Evolutionary conservation across 495 filamentous ascomycete species (phyloP).

Genomic region (Penicillium arizonense): DNA sequence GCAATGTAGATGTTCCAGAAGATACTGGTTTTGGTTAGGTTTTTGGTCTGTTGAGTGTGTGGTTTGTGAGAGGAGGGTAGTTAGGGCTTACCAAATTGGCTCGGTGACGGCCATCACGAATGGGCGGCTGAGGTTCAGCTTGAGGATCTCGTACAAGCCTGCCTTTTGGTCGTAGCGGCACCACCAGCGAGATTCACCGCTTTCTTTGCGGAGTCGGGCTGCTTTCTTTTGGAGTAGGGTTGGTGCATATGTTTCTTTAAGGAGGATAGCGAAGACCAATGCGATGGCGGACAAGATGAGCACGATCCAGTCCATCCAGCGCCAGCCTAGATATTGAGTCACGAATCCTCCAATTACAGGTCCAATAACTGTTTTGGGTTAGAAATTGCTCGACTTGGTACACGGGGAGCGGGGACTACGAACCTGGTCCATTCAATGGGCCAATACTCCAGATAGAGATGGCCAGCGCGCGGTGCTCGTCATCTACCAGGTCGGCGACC

Average conservation of each 20-base stretch:
- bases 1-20: constrained; percentile 78
- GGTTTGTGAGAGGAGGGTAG: neutral
- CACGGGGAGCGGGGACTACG: constrained; percentile 1
- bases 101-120: constrained; percentile 78
- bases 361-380: constrained; percentile 27
- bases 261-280: constrained; percentile 47
- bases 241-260: constrained; percentile 79
- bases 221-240: constrained; percentile 69
- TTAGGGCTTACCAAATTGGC: constrained; percentile 64
- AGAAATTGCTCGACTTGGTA: neutral
- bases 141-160: constrained; percentile 54
- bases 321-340: constrained; percentile 71
- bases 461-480: constrained; percentile 66
- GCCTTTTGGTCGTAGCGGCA: constrained; percentile 69
- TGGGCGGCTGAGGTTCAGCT: constrained; percentile 71
- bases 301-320: constrained; percentile 81
- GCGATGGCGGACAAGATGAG: constrained; percentile 64
- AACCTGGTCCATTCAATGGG: constrained; percentile 70
- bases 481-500: constrained; percentile 72
- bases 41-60: neutral
- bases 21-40: constrained; percentile 36
- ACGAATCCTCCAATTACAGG: constrained; percentile 76
- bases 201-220: constrained; percentile 66
- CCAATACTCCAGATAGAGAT: constrained; percentile 77
- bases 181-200: constrained; percentile 73